Base-by-base conservation (phyloP, 1,139 yeast species). In the Pichiaceae sp. region DNA sequence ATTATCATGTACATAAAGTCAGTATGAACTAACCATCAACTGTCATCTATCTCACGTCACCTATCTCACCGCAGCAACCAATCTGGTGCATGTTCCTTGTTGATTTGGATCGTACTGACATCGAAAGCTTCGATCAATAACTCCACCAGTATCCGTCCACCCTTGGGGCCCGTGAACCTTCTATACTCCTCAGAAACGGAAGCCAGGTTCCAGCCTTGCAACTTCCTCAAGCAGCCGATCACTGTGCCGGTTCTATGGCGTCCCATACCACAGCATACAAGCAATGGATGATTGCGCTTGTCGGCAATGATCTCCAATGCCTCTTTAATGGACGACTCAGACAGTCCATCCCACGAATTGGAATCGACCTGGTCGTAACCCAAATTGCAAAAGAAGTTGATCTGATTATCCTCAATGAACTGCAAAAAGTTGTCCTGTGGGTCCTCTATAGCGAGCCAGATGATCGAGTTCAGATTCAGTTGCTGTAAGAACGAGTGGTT, bases 231-330 rank as follows among this genome's bases (percentile, higher is more conserved):
- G 58, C 97, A 91, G 1, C 98, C 98, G 39, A 91, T 75, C 2
- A 91, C 95, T 0, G 96, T 87, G 1, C 98, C 98, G 0, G 96
- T 87, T 43, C 97, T 70, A 57, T 91, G 97, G 47, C 97, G 67
- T 0, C 98, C 98, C 97, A 89, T 89, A 11, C 96, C 96, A 53
- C 97, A 91, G 59, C 97, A 89, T 6, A 87, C 91, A 36, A 91
- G 63, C 43, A 89, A 51, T 0, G 98, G 97, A 51, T 85, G 84
- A 54, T 79, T 75, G n/a, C 72, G 69, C 44, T 69, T 70, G 50
- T 84, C 73, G 37, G 80, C 73, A 27, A 89, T 79, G 32, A 86
- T 68, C 46, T 80, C 84, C 44, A 89, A 63, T 1, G 96, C 94
- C 44, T 75, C 78, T 25, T 75, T 74, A 35, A 89, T 87, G 23